A percentile compares a stretch with the other conserved stretches of the same genome.
phyloP scores from a whole-genome alignment of 2,329 filamentous ascomycete species.

The Kalmusia sp. region DNA sequence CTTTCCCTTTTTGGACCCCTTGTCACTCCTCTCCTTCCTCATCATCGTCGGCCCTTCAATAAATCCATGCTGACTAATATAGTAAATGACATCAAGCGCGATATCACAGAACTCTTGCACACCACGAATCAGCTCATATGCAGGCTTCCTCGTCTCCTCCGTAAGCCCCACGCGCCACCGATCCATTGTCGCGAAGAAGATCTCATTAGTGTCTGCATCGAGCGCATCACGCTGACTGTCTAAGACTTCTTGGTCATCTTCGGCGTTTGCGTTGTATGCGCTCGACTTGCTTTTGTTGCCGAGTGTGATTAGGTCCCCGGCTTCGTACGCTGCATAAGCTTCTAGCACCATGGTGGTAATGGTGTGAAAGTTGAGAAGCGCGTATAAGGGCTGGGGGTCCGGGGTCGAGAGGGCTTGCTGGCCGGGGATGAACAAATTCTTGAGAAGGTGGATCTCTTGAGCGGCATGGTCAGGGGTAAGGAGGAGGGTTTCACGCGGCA shows the following conservation, averaged over 20 bases:
- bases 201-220: slow-evolving; percentile 32
- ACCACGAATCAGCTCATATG: slow-evolving; percentile 28
- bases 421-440: slow-evolving; percentile 36
- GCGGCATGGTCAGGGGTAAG: slow-evolving; percentile 31
- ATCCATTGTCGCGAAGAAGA: slow-evolving; percentile 41
- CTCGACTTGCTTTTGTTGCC: background rate
- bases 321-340: slow-evolving; percentile 30
- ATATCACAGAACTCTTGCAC: slow-evolving; percentile 43
- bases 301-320: slow-evolving; percentile 27
- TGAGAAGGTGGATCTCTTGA: slow-evolving; percentile 34
- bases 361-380: slow-evolving; percentile 43
- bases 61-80: slow-evolving; percentile 37
- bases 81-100: slow-evolving; percentile 37
- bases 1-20: slow-evolving; percentile 21
- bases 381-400: slow-evolving; percentile 27
- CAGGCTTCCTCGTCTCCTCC: slow-evolving; percentile 18
- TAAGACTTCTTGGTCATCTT: background rate
- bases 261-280: too few species aligned
- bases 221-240: too few species aligned
- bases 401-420: slow-evolving; percentile 25
- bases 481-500: slow-evolving; percentile 42
- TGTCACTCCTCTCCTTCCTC: slow-evolving; percentile 22
- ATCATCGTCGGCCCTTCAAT: background rate
- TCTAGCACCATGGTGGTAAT: slow-evolving; percentile 42
- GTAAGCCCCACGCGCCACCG: slow-evolving; percentile 37